Evolutionary conservation across 2,329 filamentous ascomycete genomes (phyloP).

Genomic region (Apiospora pterosperma): DNA sequence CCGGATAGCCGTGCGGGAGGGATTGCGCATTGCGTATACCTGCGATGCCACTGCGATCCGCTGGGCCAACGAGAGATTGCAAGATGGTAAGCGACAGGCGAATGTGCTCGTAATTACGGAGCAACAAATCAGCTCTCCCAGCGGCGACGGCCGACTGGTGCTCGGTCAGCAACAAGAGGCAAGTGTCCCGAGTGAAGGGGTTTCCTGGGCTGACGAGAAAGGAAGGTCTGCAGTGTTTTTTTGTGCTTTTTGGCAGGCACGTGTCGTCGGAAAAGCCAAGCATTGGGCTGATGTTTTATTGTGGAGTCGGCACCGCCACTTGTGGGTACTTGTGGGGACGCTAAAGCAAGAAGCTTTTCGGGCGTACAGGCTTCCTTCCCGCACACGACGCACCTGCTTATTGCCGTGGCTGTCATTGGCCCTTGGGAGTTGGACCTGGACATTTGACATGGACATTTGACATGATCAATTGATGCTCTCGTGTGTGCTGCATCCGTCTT

Average conservation of each 20-base stretch:
- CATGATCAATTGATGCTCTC: background rate
- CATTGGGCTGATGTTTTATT: background rate
- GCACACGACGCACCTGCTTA: background rate
- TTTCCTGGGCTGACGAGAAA: background rate
- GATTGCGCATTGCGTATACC: background rate
- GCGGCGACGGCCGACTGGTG: background rate
- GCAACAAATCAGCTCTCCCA: background rate
- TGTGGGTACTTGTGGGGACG: background rate
- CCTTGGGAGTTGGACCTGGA: background rate
- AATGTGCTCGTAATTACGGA: background rate
- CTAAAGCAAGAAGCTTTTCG: background rate
- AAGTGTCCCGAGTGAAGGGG: background rate
- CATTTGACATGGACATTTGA: background rate
- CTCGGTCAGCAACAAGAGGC: background rate
- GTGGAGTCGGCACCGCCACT: background rate
- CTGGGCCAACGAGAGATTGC: background rate
- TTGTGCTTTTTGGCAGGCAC: background rate
- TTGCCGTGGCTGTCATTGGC: background rate
- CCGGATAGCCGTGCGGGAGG: background rate
- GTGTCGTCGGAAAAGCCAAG: background rate
- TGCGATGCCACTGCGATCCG: background rate
- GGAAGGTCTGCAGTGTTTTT: background rate
- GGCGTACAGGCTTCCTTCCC: background rate
- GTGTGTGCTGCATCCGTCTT: background rate
- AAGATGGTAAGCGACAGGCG: background rate